Percentiles rank a stretch among this genome's conserved stretches.
Conservation (phyloP, 2,329 filamentous ascomycete species). For the Saccharata proteae region DNA sequence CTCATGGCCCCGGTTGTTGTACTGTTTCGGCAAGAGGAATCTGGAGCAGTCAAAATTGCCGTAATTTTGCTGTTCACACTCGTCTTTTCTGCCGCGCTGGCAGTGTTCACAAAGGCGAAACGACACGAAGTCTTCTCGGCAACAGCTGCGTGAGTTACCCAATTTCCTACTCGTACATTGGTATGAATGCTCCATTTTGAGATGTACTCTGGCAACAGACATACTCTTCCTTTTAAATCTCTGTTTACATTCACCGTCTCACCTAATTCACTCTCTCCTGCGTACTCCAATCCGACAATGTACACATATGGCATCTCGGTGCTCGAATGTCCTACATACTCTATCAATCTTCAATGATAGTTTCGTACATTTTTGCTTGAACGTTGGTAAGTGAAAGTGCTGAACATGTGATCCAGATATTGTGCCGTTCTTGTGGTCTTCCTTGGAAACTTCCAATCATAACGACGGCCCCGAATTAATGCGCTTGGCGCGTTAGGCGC, state of each 20-base stretch:
- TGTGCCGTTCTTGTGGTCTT: conserved; percentile 10
- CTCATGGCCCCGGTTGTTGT: conserved; percentile 14
- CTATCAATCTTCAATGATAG: not conserved
- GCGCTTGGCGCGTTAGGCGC: too few species aligned
- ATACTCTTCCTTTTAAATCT: not conserved
- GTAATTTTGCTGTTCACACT: conserved; percentile 12
- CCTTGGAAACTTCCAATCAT: conserved; percentile 8
- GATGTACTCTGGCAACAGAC: too few species aligned
- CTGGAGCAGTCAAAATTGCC: conserved; percentile 10
- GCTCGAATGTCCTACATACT: not conserved
- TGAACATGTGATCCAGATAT: conserved; percentile 2
- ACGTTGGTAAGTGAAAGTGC: not conserved
- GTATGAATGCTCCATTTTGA: too few species aligned
- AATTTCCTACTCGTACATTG: not conserved
- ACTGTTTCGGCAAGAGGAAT: conserved; percentile 10
- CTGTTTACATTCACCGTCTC: not conserved
- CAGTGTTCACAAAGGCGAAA: conserved; percentile 12
- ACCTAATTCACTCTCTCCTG: not conserved
- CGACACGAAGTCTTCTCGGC: conserved; percentile 15
- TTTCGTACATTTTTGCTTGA: not conserved
- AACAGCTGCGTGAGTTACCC: conserved; percentile 14
- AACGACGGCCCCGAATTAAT: too few species aligned
- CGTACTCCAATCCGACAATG: too few species aligned
- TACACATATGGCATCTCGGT: too few species aligned
- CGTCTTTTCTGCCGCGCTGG: conserved; percentile 12